Evolutionary conservation across 2,329 filamentous ascomycete genomes (phyloP).

Genomic region (Fusarium setosum): DNA sequence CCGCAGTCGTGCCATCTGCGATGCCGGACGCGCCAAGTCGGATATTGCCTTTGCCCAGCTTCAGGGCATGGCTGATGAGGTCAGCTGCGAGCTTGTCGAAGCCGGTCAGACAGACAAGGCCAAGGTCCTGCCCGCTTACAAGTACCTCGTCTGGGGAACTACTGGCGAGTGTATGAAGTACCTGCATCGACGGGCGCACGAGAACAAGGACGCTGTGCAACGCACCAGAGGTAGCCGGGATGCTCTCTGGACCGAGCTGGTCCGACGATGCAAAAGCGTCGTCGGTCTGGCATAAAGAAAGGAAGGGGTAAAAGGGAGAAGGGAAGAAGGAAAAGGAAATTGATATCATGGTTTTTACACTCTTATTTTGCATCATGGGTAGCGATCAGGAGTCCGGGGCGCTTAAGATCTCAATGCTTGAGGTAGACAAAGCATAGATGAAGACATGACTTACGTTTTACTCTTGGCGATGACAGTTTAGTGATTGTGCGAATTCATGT

Average conservation of each 20-base stretch:
- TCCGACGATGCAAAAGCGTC: constrained; percentile 61
- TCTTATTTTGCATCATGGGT: constrained; percentile 43
- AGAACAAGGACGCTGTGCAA: constrained; percentile 78
- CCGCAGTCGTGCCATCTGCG: constrained; percentile 63
- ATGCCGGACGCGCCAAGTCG: constrained; percentile 54
- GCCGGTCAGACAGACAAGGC: constrained; percentile 47
- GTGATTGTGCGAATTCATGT: neutral
- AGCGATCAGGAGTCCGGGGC: constrained; percentile 44
- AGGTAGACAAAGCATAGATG: constrained; percentile 42
- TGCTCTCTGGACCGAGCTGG: constrained; percentile 72
- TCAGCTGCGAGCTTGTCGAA: constrained; percentile 73
- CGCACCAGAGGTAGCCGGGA: constrained; percentile 71
- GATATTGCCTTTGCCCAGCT: constrained; percentile 72
- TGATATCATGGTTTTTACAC: constrained; percentile 39
- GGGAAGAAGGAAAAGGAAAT: constrained; percentile 25
- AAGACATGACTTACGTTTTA: constrained; percentile 44
- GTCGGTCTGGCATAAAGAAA: constrained; percentile 50
- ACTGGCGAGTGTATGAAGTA: constrained; percentile 89
- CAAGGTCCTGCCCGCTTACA: constrained; percentile 69
- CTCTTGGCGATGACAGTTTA: constrained; percentile 12
- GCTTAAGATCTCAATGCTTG: constrained; percentile 39
- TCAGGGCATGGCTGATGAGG: constrained; percentile 95
- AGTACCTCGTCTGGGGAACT: constrained; percentile 77
- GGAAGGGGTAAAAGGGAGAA: constrained; percentile 7
- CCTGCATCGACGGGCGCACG: constrained; percentile 69